These are phyloP conservation scores for Tylopilus rubrobrunneus DNA, from an alignment of 768 basidiomycete genomes.

Conservation along the genomic window DNA sequence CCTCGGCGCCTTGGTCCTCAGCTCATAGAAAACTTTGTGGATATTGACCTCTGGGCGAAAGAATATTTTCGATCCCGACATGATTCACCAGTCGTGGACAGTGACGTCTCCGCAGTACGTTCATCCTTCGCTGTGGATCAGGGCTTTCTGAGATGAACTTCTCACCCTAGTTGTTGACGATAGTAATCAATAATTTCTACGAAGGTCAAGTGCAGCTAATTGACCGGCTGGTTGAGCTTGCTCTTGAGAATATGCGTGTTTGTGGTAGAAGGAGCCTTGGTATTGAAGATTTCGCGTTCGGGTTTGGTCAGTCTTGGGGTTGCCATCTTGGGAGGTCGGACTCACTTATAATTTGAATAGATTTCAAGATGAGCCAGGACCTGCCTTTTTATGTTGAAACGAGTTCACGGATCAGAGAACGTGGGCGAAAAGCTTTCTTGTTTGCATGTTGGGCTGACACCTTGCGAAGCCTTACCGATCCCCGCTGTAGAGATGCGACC, in stretches of 20 bases:
- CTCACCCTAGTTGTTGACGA: constrained; percentile 22
- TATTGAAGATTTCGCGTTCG: constrained; percentile 27
- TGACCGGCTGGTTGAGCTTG: constrained; percentile 24
- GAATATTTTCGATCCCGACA: constrained; percentile 28
- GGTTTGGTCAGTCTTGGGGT: constrained; percentile 22
- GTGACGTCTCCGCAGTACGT: constrained; percentile 20
- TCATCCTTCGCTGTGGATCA: background rate
- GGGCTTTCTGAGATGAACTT: background rate
- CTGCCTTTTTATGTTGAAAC: constrained; percentile 28
- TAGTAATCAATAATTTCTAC: constrained; percentile 30
- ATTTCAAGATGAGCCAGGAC: constrained; percentile 30
- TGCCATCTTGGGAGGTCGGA: background rate
- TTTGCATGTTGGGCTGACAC: constrained; percentile 3
- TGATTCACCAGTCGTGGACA: constrained; percentile 7
- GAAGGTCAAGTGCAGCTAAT: constrained; percentile 28
- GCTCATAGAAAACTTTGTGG: constrained; percentile 29
- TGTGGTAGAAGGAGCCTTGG: constrained; percentile 14
- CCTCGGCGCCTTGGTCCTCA: constrained; percentile 27
- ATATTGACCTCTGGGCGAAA: constrained; percentile 23
- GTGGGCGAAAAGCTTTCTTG: constrained; percentile 12
- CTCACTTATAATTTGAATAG: constrained; percentile 8
- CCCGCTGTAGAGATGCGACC: constrained; percentile 1
- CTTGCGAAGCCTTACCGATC: constrained; percentile 10
- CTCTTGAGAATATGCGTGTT: constrained; percentile 22
- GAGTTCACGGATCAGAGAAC: constrained; percentile 23